Conservation (phyloP, 495 filamentous ascomycete genomes). For the Penicillium nucicola region DNA sequence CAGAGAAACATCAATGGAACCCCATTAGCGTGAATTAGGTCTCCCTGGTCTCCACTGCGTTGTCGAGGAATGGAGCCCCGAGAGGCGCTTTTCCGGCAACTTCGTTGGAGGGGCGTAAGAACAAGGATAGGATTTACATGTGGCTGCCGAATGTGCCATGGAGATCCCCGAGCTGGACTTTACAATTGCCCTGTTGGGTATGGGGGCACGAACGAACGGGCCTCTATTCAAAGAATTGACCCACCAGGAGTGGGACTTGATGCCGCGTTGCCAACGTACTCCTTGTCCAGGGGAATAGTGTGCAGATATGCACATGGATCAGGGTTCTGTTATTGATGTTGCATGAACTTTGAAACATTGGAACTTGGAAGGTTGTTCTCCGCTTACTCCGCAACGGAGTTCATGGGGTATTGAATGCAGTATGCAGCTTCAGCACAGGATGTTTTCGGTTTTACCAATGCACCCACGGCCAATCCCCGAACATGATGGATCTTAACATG, state of each 20-base stretch:
- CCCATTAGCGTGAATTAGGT: conserved; percentile 7
- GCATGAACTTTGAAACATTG: not conserved
- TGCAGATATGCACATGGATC: not conserved
- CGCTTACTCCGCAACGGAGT: not conserved
- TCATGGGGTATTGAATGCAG: not conserved
- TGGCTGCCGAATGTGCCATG: not conserved
- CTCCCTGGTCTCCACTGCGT: conserved; percentile 10
- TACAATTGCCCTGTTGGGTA: not conserved
- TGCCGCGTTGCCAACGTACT: not conserved
- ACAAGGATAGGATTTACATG: not conserved
- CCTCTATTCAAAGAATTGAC: not conserved
- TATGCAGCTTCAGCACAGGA: not conserved
- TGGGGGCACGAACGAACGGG: not conserved
- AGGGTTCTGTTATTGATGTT: not conserved
- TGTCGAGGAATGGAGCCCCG: conserved; percentile 1
- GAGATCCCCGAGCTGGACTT: not conserved
- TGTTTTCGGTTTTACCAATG: too few relatives aligned
- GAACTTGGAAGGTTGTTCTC: too few relatives aligned
- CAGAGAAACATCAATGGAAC: conserved; percentile 7
- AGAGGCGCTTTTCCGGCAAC: not conserved
- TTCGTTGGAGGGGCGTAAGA: not conserved
- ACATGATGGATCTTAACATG: too few relatives aligned
- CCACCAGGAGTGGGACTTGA: not conserved
- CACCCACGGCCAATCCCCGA: too few relatives aligned
- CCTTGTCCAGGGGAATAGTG: too few relatives aligned